These are phyloP conservation scores for Pleurotus pulmonarius DNA, from an alignment of 768 basidiomycete species.

Conservation along the genomic window DNA sequence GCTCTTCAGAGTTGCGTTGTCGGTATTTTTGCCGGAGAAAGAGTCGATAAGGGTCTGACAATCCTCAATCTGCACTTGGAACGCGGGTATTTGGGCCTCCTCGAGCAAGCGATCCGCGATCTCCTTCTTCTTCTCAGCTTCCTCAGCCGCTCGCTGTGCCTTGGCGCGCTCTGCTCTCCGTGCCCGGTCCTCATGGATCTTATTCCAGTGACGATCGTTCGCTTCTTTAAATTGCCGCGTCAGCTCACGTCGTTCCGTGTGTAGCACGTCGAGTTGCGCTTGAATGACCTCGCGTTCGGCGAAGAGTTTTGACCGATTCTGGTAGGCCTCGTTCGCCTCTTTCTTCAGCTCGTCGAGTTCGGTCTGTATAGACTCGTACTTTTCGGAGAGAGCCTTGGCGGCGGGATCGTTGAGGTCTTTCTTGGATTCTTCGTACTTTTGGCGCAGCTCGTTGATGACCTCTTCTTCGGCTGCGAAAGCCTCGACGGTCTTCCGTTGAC, in stretches of 20 bases:
- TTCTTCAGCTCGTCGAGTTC: slow-evolving; percentile 87
- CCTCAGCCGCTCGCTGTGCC: slow-evolving; percentile 72
- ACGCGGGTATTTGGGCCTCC: slow-evolving; percentile 88
- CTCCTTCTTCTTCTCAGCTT: slow-evolving; percentile 77
- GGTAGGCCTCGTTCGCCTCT: slow-evolving; percentile 81
- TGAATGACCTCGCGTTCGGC: slow-evolving; percentile 81
- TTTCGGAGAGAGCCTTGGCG: slow-evolving; percentile 72
- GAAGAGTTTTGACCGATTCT: slow-evolving; percentile 75
- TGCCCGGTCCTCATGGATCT: slow-evolving; percentile 86
- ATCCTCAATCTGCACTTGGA: slow-evolving; percentile 91
- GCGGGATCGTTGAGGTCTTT: slow-evolving; percentile 90
- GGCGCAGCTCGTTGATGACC: slow-evolving; percentile 75
- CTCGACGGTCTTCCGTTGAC: slow-evolving; percentile 74
- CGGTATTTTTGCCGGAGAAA: slow-evolving; percentile 65
- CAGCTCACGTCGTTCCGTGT: slow-evolving; percentile 73
- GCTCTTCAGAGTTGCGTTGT: slow-evolving; percentile 39
- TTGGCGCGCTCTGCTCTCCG: slow-evolving; percentile 75
- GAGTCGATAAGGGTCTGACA: slow-evolving; percentile 89
- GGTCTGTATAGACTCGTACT: slow-evolving; percentile 75
- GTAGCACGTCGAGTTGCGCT: slow-evolving; percentile 65
- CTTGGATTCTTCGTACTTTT: slow-evolving; percentile 70
- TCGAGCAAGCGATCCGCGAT: slow-evolving; percentile 79
- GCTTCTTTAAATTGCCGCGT: slow-evolving; percentile 70
- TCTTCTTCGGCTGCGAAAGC: slow-evolving; percentile 76
- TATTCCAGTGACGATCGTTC: slow-evolving; percentile 77